Conservation (phyloP, 257 asterid genomes). For the Solanum pimpinellifolium region DNA sequence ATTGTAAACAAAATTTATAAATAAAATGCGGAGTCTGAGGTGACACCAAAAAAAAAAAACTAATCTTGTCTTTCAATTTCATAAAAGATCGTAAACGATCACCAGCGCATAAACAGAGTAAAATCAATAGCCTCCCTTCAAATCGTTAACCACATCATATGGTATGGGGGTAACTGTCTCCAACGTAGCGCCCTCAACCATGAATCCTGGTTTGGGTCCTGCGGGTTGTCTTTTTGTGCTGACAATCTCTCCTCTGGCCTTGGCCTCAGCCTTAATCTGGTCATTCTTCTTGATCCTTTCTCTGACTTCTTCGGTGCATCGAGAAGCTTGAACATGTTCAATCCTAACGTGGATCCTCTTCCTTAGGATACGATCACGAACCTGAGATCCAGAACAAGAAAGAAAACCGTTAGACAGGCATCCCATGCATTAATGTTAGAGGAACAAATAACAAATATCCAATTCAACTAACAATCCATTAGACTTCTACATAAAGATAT, state of each 20-base stretch:
- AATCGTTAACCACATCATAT: conserved; percentile 10
- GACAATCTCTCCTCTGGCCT: conserved; percentile 52
- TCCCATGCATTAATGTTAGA: not conserved
- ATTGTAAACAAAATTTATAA: not conserved
- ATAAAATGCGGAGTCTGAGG: not conserved
- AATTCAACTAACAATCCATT: not conserved
- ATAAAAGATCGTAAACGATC: not conserved
- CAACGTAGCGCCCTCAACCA: conserved; percentile 64
- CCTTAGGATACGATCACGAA: conserved; percentile 7
- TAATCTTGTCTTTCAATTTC: not conserved
- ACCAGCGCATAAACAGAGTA: not conserved
- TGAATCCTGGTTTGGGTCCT: conserved; percentile 82
- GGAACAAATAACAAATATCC: not conserved
- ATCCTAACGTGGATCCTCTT: conserved; percentile 69
- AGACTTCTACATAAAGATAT: not conserved
- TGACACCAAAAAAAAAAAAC: not conserved
- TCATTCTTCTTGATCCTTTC: conserved; percentile 51
- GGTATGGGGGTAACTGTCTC: conserved; percentile 91
- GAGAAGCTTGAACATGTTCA: conserved; percentile 64
- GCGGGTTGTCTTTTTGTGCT: conserved; percentile 78
- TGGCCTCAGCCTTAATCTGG: conserved; percentile 53
- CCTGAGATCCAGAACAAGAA: not conserved
- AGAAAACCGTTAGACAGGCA: not conserved
- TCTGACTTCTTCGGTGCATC: conserved; percentile 56
- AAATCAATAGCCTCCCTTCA: conserved; percentile 5